Evolutionary conservation across 192 early-diverging fungal species (phyloP), one percentile per base, ranked within the genome.

Genomic region (Coemansia sp.): DNA sequence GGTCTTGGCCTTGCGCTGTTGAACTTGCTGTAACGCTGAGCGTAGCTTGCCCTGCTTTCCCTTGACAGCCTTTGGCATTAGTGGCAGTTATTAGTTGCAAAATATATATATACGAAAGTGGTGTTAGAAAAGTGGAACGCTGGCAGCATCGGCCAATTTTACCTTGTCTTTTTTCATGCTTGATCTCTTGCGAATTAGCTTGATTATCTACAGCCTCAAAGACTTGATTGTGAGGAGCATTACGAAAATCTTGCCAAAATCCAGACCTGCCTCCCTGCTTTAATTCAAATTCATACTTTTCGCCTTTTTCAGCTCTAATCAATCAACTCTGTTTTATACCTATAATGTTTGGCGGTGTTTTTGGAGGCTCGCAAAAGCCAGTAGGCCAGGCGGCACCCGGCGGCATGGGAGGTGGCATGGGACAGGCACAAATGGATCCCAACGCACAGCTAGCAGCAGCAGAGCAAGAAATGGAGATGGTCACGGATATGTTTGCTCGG

Each of bases 381-480:
- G 45, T 8, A 2, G 58, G 58, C 7, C 58, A 32, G 34, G 63
- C 62, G 23, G 41, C 62, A 10, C 41, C 71, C 5, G 66, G 55
- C 3, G 50, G 63, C 37, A 66, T 68, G 64, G 63, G 57, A 32
- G 70, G 70, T 21, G 64, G 60, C 58, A 65, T 66, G 70, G 72
- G 68, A 36, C 57, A 58, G 27, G 60, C 39, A 1, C 80, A 77
- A 62, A 73, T 79, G 77, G 76, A 84, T 50, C 73, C 82, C 45
- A 76, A 84, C 53, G 76, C 76, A 19, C 82, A 84, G 60, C 48
- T 78, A 1, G 73, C 73, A 4, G 77, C 77, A 74, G 90, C 90
- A 63, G 92, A 94, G 79, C 89, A 91, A 73, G 92, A 94, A 65
- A 86, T 92, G 67, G 92, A 94, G 73, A 91, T 91, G 88, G 86